phyloP scores from a whole-genome alignment of 176 grass and related monocot genomes.

The Ampelocalamus luodianensis region DNA sequence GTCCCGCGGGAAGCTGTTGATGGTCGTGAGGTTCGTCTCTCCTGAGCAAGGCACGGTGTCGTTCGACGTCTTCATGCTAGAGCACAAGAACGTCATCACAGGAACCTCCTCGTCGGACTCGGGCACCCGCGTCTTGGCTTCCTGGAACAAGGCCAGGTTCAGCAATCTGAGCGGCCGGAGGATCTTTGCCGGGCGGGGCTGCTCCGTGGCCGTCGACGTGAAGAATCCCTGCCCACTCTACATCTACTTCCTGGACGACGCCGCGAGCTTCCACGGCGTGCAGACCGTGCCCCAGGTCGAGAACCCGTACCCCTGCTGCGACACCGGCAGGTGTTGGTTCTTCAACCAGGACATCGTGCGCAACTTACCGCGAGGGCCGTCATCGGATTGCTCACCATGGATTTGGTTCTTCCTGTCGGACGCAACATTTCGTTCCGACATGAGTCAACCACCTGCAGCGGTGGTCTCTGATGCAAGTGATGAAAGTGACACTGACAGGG shows the following conservation, averaged over 20 bases:
- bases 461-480: too few species aligned
- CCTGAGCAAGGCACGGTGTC: background rate
- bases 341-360: background rate
- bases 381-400: background rate
- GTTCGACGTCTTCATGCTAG: conserved; percentile 11
- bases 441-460: too few species aligned
- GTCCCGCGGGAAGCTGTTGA: background rate
- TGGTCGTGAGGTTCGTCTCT: conserved; percentile 1
- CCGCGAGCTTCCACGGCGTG: background rate
- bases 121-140: too few species aligned
- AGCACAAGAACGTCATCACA: too few species aligned
- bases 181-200: conserved; percentile 35
- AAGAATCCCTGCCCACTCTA: background rate
- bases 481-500: background rate
- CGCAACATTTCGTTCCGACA: too few species aligned
- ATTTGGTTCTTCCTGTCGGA: too few species aligned
- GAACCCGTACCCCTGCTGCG: conserved; percentile 1
- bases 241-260: conserved; percentile 41
- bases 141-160: too few species aligned
- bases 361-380: background rate
- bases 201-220: conserved; percentile 17
- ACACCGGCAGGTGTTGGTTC: background rate
- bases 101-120: too few species aligned
- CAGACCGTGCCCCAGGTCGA: too few species aligned
- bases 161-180: background rate